Percentiles rank a stretch among this genome's conserved stretches.
Evolutionary conservation across 192 early-diverging fungal species (phyloP).

Genomic region (Endogone sp.): DNA sequence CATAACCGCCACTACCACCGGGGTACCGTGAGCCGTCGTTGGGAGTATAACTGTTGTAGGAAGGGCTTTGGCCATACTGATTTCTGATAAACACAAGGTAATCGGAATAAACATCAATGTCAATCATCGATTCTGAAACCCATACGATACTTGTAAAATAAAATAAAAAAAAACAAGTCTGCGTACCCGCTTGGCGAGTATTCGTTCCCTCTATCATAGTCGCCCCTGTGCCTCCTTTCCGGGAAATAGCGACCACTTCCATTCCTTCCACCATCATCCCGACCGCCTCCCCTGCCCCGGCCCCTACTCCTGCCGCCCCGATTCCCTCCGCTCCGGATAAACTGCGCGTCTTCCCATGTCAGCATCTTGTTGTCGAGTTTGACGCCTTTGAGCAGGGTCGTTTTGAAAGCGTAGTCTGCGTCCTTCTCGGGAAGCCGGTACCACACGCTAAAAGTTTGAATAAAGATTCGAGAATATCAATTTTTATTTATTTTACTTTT

Average conservation of each 20-base stretch:
- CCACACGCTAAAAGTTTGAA: conserved; percentile 24
- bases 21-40: too few species aligned
- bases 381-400: conserved; percentile 21
- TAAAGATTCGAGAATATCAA: neutral
- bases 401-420: conserved; percentile 9
- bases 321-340: conserved; percentile 37
- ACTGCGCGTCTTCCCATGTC: conserved; percentile 35
- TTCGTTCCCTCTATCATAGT: too few species aligned
- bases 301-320: conserved; percentile 31
- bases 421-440: conserved; percentile 23
- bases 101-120: too few species aligned
- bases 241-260: too few species aligned
- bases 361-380: conserved; percentile 26
- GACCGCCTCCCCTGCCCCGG: too few species aligned
- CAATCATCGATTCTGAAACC: too few species aligned
- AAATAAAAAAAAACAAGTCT: too few species aligned
- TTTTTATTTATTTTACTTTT: too few species aligned
- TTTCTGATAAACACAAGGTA: conserved; percentile 17
- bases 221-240: conserved; percentile 26
- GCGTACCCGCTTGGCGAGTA: too few species aligned
- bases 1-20: neutral
- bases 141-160: too few species aligned
- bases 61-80: neutral
- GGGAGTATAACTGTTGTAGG: neutral
- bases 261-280: too few species aligned